Base-by-base conservation (phyloP, 306 rosid species). In the Mimosa bimucronata region DNA sequence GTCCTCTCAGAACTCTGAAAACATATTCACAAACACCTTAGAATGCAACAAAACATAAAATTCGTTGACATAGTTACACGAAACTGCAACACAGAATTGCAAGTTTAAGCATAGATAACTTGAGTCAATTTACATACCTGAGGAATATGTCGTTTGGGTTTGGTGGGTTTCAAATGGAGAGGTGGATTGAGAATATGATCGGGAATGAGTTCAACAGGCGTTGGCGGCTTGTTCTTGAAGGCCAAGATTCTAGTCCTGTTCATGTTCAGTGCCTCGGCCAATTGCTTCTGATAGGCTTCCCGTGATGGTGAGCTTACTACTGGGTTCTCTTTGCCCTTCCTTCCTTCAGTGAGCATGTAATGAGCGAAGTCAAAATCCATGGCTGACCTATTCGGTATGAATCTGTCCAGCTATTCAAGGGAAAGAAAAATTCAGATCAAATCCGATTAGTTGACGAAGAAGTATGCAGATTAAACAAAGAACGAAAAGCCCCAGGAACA, bases 151-250 rank as follows among this genome's bases (percentile, higher is more conserved):
- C 91, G 88, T 55, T 85, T 73, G 46, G 89, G 66, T 76, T 86
- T 90, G 9, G 50, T 21, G 0, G 83, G 79, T 77, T 86, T 90
- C 13, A 73, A 74, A 21, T 79, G 85, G 2, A 44, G 64, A 14
- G 84, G 55, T 25, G 91, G 38, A 68, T 78, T 62, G 65, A 88
- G 78, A 31, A 73, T 83, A 61, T 86, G 83, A 12, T 73, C 74
- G 0, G 92, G 92, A 68, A 86, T 66, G 12, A 68, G 61, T 38
- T 90, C 94, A 16, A 86, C 86, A 0, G 87, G 79, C 0, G 86
- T 73, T 0, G 94, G 90, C 9, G 90, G 90, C 81, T 88, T 90
- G 87, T 90, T 88, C 90, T 88, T 90, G 89, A 88, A 86, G 11
- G 94, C 90, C n/a, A 90, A 85, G 65, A 90, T 88, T 61, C 89